Evolutionary conservation across 805 yeast genomes (phyloP), one percentile per base, ranked within the genome.

Genomic region (Yarrowia divulgata): DNA sequence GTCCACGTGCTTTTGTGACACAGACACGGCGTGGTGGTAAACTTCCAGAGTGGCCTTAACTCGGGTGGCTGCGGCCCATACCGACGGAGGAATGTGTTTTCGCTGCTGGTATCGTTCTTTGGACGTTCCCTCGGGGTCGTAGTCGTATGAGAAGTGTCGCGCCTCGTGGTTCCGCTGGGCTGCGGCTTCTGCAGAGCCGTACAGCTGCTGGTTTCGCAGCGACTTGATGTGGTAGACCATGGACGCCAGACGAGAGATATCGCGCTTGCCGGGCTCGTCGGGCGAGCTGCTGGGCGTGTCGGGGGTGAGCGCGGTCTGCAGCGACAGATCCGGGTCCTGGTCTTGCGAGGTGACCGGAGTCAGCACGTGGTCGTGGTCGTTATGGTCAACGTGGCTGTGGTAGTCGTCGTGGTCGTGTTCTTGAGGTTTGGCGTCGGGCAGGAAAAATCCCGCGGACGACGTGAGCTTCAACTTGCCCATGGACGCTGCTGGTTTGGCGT

Each of bases 11-110:
- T 68, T 55, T 67, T 74, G 76, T 55, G 52, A 69, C 54, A 70
- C 68, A 66, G 45, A 52, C n/a, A 71, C 71, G 70, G 69, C 73
- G 63, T 73, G 74, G 58, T 72, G 74, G 68, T 74, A 71, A 32
- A 76, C 71, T 52, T 77, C 79, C 43, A 77, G 71, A 66, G 75
- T 74, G 45, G 77, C 78, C 66, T 74, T 75, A 13, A 75, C 74
- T 7, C 71, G 58, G 10, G 71, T 71, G 8, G 75, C 79, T 49
- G 74, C 58, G 37, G 73, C 71, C 46, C 71, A 45, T 10, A 74
- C 73, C 0, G 69, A 60, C 10, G 71, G 50, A 5, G 73, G 72
- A 37, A 70, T 67, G 45, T 70, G 68, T 12, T 49, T 48, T 14
- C 68, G 45, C 57, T 48, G 57, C 29, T 29, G 57, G 62, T 64